A percentile compares a stretch with the other conserved stretches of the same genome.
Conservation (phyloP, 805 yeast genomes). For the Kregervanrija fluxuum region DNA sequence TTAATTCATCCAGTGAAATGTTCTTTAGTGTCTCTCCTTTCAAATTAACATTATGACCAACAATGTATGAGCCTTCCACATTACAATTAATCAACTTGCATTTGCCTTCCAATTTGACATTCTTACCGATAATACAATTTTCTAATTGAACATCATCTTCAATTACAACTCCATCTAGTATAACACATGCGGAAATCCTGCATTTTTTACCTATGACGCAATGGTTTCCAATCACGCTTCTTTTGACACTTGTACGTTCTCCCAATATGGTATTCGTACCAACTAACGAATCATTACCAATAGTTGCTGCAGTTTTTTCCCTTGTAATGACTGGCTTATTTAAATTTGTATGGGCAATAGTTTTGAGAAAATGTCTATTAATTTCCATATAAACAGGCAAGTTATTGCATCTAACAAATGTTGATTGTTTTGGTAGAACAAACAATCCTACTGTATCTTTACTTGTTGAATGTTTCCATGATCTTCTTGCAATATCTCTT, state of each 20-base stretch:
- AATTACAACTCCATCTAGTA: slow-evolving; percentile 61
- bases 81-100: slow-evolving; percentile 71
- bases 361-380: slow-evolving; percentile 66
- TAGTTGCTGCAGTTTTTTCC: slow-evolving; percentile 55
- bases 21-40: slow-evolving; percentile 35
- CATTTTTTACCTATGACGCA: slow-evolving; percentile 81
- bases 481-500: slow-evolving; percentile 82
- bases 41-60: slow-evolving; percentile 43
- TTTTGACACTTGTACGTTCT: slow-evolving; percentile 80
- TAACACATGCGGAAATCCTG: slow-evolving; percentile 78
- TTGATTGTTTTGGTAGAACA: slow-evolving; percentile 59
- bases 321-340: slow-evolving; percentile 9
- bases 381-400: slow-evolving; percentile 83
- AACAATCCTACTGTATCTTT: slow-evolving; percentile 63
- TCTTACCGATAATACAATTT: slow-evolving; percentile 78
- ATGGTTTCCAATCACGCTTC: slow-evolving; percentile 69
- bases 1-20: slow-evolving; percentile 27
- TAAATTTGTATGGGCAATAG: slow-evolving; percentile 40
- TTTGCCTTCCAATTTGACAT: slow-evolving; percentile 57
- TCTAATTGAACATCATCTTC: slow-evolving; percentile 77
- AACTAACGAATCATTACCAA: slow-evolving; percentile 82
- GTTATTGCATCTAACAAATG: slow-evolving; percentile 73
- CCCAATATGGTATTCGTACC: slow-evolving; percentile 65
- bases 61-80: slow-evolving; percentile 73
- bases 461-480: slow-evolving; percentile 71